Conservation (phyloP, 352 stramenopile genomes). For the Globisporangium camurandrum region DNA sequence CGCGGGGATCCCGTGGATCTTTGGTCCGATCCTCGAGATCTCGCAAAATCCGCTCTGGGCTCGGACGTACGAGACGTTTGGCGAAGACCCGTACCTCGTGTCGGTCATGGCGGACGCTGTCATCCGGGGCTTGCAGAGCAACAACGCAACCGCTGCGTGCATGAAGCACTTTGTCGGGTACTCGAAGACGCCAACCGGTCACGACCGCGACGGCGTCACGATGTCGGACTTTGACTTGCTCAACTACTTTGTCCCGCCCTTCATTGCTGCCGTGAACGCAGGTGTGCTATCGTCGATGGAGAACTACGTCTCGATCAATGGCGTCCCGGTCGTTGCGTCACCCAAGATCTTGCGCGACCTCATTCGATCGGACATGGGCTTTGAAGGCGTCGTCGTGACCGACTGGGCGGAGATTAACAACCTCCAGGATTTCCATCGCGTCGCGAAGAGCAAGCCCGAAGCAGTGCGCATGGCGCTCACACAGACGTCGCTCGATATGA, state of each 20-base stretch:
- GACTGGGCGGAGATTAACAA: slow-evolving; percentile 91
- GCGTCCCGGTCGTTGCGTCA: slow-evolving; percentile 81
- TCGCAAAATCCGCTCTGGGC: slow-evolving; percentile 79
- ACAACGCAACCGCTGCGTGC: slow-evolving; percentile 57
- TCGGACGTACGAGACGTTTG: slow-evolving; percentile 91
- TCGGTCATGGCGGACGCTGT: slow-evolving; percentile 59
- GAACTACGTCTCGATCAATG: slow-evolving; percentile 86
- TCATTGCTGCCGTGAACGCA: slow-evolving; percentile 54
- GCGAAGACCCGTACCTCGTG: slow-evolving; percentile 81
- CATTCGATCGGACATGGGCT: slow-evolving; percentile 83
- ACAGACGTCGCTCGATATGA: slow-evolving; percentile 90
- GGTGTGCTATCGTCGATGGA: slow-evolving; percentile 88
- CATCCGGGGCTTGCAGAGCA: slow-evolving; percentile 78
- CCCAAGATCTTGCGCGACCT: slow-evolving; percentile 68
- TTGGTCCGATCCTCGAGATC: slow-evolving; percentile 84
- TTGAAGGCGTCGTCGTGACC: slow-evolving; percentile 86
- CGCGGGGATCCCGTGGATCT: slow-evolving; percentile 89
- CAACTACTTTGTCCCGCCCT: slow-evolving; percentile 71
- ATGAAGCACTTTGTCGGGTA: slow-evolving; percentile 90
- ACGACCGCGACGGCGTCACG: slow-evolving; percentile 67
- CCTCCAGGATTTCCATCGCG: slow-evolving; percentile 72
- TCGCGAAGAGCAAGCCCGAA: slow-evolving; percentile 49
- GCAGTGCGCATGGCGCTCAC: slow-evolving; percentile 62
- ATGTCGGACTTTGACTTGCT: slow-evolving; percentile 63
- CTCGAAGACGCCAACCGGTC: slow-evolving; percentile 49